These are phyloP conservation scores for Apophysomyces sp. DNA, from an alignment of 371 early-diverging fungal genomes.

Conservation along the genomic window DNA sequence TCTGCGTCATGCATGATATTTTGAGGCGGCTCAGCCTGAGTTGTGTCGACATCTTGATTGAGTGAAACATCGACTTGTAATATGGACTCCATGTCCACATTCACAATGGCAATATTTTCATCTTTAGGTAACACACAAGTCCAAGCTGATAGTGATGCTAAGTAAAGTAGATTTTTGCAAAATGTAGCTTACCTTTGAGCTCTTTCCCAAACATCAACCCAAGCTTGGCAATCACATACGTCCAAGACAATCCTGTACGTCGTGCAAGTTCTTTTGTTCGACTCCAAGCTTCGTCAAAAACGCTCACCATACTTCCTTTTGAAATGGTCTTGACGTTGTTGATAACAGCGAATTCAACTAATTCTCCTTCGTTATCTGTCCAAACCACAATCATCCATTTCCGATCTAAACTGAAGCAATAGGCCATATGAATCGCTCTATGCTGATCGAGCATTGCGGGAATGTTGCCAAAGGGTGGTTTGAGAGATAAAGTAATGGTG, in stretches of 20 bases:
- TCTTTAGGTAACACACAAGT: constrained; percentile 26
- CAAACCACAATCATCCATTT: constrained; percentile 59
- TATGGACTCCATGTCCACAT: constrained; percentile 53
- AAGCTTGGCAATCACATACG: constrained; percentile 32
- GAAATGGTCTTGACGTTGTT: constrained; percentile 5
- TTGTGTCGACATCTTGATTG: not conserved
- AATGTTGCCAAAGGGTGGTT: constrained; percentile 22
- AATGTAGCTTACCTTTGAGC: constrained; percentile 10
- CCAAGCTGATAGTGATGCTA: constrained; percentile 35
- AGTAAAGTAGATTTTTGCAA: not conserved
- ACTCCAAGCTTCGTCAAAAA: constrained; percentile 37
- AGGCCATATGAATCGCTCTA: constrained; percentile 54
- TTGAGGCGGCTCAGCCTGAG: not conserved
- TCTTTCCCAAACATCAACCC: constrained; percentile 42
- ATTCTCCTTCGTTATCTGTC: constrained; percentile 60
- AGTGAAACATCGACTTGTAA: constrained; percentile 23
- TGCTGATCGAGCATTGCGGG: constrained; percentile 32
- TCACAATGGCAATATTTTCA: constrained; percentile 43
- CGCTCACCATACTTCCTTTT: constrained; percentile 1
- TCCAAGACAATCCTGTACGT: constrained; percentile 22
- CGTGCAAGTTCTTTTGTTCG: constrained; percentile 25
- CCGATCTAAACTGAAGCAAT: constrained; percentile 56
- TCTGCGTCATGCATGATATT: constrained; percentile 12
- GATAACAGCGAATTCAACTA: constrained; percentile 46
- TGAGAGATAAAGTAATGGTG: constrained; percentile 40